Evolutionary conservation across 208 protist species (phyloP), one percentile per base, ranked within the genome.

Genomic region (Trypanosoma platydactyli): DNA sequence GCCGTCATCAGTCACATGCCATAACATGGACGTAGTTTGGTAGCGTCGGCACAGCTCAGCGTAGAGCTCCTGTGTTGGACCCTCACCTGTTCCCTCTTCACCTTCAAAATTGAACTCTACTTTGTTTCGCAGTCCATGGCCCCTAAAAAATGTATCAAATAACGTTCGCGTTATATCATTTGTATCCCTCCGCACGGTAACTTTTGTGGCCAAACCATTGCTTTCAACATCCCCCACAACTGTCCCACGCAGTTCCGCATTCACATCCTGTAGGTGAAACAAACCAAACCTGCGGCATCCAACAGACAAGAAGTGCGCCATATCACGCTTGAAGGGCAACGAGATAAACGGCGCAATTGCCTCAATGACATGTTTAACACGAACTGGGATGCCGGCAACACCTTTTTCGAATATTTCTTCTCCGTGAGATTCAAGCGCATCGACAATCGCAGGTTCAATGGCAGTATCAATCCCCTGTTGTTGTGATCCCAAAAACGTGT

Each of bases 11-110:
- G 48, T 76, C 20, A 64, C 27, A 56, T 83, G 86, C 90, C 90
- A 95, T 18, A 95, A 54, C 18, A 63, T 55, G 40, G 16, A 45
- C 46, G 71, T 54, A 0, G 40, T 42, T n/a, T 62, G 63, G 64
- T 86, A 86, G 44, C 76, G 58, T 0, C 50, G 59, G 12, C 81
- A 91, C 7, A 96, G 62, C 63, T 92, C 84, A 9, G 86, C 71
- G 75, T 96, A 96, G 18, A 96, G 64, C 70, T 96, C 87, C 66
- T 92, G 91, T 42, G 91, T 94, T 0, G 91, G 91, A 0, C 91
- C 91, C 22, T 80, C 87, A 44, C 91, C 91, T 4, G 83, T 91
- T 42, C 91, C 91, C 64, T 91, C 88, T 67, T 96, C 91, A 16
- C 68, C 80, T 41, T 76, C 71, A 68, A 96, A 94, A 29, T 60